phyloP scores from a whole-genome alignment of 75 land plant species.

The Pinus albicaulis region DNA sequence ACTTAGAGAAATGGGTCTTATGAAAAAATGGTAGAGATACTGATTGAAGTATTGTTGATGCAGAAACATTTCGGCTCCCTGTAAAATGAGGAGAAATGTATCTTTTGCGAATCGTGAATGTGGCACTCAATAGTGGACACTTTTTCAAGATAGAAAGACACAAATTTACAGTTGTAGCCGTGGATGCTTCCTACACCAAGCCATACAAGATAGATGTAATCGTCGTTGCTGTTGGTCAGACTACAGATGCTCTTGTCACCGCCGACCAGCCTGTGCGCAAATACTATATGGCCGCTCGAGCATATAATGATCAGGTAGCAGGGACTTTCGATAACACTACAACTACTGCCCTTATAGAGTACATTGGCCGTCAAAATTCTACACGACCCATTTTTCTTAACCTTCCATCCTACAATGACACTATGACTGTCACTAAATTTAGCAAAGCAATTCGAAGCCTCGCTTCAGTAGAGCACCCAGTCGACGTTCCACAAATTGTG shows the following conservation, averaged over 20 bases:
- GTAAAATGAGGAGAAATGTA: slow-evolving; percentile 30
- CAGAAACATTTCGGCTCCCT: slow-evolving; percentile 17
- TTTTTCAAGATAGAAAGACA: slow-evolving; percentile 48
- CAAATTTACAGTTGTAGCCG: slow-evolving; percentile 36
- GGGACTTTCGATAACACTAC: slow-evolving; percentile 18
- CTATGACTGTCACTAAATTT: slow-evolving; percentile 19
- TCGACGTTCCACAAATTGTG: slow-evolving; percentile 15
- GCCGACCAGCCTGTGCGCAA: slow-evolving; percentile 26
- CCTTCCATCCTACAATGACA: slow-evolving; percentile 34
- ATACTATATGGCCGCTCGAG: slow-evolving; percentile 41
- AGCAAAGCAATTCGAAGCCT: slow-evolving; percentile 19
- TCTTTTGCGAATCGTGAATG: slow-evolving; percentile 47
- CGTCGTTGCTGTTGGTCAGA: slow-evolving; percentile 56
- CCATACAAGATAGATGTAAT: slow-evolving; percentile 30
- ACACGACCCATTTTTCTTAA: slow-evolving; percentile 9
- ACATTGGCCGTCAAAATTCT: neutral
- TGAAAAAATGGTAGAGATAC: no score
- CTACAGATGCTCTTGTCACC: slow-evolving; percentile 37
- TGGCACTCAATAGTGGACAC: slow-evolving; percentile 35
- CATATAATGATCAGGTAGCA: slow-evolving; percentile 6
- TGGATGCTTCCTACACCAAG: slow-evolving; percentile 41
- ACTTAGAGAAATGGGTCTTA: no score
- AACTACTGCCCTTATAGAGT: slow-evolving; percentile 32
- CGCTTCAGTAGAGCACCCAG: slow-evolving; percentile 24
- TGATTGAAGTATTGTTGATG: neutral